A percentile compares a stretch with the other conserved stretches of the same genome.
phyloP scores from a whole-genome alignment of 192 early-diverging fungal species.

The Physocladia obscura region DNA sequence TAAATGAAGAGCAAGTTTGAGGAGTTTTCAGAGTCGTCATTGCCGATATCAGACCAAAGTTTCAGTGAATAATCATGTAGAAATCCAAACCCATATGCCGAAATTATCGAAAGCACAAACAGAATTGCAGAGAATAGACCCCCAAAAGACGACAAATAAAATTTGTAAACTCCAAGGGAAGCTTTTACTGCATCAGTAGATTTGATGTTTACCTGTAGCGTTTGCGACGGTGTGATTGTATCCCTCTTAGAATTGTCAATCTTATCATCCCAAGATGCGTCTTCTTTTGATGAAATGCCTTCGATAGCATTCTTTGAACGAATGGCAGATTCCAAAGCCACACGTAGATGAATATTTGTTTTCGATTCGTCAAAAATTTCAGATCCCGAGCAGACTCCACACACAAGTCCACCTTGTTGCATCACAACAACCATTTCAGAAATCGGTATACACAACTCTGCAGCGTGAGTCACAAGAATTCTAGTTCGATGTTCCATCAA shows the following conservation, averaged over 20 bases:
- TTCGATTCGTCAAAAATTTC: neutral
- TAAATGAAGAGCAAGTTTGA: neutral
- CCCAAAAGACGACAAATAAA: constrained; percentile 40
- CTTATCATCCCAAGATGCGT: neutral
- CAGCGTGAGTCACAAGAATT: constrained; percentile 79
- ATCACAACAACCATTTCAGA: constrained; percentile 36
- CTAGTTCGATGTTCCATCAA: constrained; percentile 60
- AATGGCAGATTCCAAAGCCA: neutral
- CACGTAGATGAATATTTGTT: neutral
- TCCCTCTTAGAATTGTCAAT: neutral
- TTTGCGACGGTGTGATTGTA: neutral
- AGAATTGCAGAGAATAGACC: constrained; percentile 23
- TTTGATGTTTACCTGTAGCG: neutral
- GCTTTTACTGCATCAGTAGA: constrained; percentile 31
- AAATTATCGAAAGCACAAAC: constrained; percentile 24
- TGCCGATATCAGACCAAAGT: constrained; percentile 30
- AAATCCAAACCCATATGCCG: constrained; percentile 32
- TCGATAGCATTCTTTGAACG: neutral
- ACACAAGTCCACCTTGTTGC: constrained; percentile 21
- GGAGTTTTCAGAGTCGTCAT: neutral
- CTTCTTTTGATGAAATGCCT: neutral
- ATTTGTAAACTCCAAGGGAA: constrained; percentile 32
- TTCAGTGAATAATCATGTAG: constrained; percentile 43
- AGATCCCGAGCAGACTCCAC: neutral
- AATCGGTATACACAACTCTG: constrained; percentile 21